phyloP scores from a whole-genome alignment of 2,329 filamentous ascomycete species.

The Sarocladium oryzae region DNA sequence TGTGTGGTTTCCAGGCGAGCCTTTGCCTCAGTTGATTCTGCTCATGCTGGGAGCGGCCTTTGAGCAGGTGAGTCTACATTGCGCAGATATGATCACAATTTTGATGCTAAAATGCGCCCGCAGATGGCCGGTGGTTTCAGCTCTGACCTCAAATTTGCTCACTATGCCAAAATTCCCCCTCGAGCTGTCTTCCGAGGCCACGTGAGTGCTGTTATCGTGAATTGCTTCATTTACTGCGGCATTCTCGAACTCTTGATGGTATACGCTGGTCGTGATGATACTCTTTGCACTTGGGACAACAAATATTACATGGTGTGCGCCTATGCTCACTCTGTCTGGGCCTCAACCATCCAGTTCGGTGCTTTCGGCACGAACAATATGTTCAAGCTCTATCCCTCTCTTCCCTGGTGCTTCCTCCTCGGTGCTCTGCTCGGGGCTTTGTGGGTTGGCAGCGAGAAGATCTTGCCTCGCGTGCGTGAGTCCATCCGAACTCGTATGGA shows the following conservation, averaged over 20 bases:
- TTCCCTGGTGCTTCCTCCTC: constrained; percentile 28
- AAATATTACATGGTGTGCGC: constrained; percentile 23
- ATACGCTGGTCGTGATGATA: constrained; percentile 16
- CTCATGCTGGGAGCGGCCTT: constrained; percentile 19
- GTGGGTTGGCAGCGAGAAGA: constrained; percentile 21
- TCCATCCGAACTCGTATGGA: constrained; percentile 13
- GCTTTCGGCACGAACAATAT: constrained; percentile 20
- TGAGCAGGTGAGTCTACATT: constrained; percentile 9
- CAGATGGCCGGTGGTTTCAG: constrained; percentile 17
- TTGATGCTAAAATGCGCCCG: background rate
- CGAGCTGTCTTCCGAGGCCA: constrained; percentile 24
- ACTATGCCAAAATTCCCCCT: constrained; percentile 24
- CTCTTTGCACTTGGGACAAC: constrained; percentile 24
- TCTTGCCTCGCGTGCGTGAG: constrained; percentile 16
- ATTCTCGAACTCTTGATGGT: constrained; percentile 12
- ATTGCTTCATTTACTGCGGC: constrained; percentile 30
- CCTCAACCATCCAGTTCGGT: constrained; percentile 21
- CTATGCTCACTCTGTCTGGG: constrained; percentile 24
- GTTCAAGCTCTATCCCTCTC: constrained; percentile 16
- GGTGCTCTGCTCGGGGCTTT: constrained; percentile 23
- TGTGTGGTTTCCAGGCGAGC: constrained; percentile 19
- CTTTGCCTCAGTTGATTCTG: constrained; percentile 19
- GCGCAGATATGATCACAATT: background rate
- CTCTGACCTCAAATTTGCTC: constrained; percentile 22
- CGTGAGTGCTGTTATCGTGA: constrained; percentile 14